phyloP scores from a whole-genome alignment of 495 filamentous ascomycete species.

The Neurospora sp. region DNA sequence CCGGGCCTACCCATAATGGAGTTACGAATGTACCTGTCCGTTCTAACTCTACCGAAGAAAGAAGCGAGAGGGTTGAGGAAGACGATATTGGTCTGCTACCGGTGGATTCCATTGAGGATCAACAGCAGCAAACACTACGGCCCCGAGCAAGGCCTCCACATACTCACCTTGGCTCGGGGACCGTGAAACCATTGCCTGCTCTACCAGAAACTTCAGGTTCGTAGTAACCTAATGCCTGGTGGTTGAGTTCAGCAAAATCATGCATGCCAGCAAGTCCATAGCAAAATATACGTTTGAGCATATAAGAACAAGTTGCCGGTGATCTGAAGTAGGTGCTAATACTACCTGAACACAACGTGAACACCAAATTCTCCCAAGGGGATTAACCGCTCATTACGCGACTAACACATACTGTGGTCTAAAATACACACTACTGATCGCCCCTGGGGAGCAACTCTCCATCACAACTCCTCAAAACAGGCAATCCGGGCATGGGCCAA shows the following conservation, averaged over 20 bases:
- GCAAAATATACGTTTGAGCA: not conserved
- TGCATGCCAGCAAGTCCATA: not conserved
- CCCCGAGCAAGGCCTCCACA: not conserved
- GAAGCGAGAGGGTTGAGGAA: not conserved
- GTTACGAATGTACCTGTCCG: not conserved
- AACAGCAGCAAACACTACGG: not conserved
- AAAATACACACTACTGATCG: not conserved
- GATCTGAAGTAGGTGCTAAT: not conserved
- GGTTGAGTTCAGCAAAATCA: not conserved
- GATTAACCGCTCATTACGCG: not conserved
- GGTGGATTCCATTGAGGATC: not conserved
- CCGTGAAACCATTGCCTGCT: conserved; percentile 40
- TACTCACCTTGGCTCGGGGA: conserved; percentile 12
- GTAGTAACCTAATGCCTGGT: not conserved
- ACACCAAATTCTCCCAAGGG: not conserved
- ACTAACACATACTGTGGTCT: not conserved
- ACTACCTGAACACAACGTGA: not conserved
- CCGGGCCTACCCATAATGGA: not conserved
- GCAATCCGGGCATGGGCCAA: conserved; percentile 16
- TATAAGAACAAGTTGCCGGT: not conserved
- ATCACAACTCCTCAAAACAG: conserved; percentile 15
- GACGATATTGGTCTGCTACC: not conserved
- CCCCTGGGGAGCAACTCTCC: not conserved
- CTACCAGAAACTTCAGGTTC: conserved; percentile 35
- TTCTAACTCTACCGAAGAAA: not conserved